phyloP scores from a whole-genome alignment of 495 filamentous ascomycete species.

The Annulohypoxylon moriforme region DNA sequence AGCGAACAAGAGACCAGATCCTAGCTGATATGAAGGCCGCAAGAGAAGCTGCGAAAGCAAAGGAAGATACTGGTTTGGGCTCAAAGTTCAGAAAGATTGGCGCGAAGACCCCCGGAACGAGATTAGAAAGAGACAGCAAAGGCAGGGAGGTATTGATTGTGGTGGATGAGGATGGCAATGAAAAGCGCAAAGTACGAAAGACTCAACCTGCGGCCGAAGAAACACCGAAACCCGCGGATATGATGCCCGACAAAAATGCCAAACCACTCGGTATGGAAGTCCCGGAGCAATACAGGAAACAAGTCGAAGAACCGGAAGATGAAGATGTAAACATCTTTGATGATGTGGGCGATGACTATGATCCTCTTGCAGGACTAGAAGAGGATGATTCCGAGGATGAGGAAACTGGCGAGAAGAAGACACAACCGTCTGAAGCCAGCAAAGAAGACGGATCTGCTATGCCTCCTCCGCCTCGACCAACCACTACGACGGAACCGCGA shows the following conservation, averaged over 20 bases:
- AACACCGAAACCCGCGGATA: slow-evolving; percentile 54
- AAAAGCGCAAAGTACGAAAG: slow-evolving; percentile 84
- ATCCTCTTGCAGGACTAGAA: slow-evolving; percentile 81
- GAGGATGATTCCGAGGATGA: slow-evolving; percentile 64
- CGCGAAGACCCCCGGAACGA: slow-evolving; percentile 69
- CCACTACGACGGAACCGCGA: slow-evolving; percentile 45
- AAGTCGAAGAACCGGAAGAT: slow-evolving; percentile 66
- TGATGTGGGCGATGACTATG: slow-evolving; percentile 85
- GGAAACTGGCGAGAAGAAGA: slow-evolving; percentile 54
- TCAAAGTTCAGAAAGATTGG: slow-evolving; percentile 86
- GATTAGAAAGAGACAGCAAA: slow-evolving; percentile 79
- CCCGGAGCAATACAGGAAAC: slow-evolving; percentile 66
- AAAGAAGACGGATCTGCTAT: slow-evolving; percentile 50
- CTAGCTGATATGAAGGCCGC: slow-evolving; percentile 82
- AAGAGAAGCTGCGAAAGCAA: slow-evolving; percentile 69
- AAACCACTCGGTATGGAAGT: slow-evolving; percentile 84
- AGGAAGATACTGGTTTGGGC: slow-evolving; percentile 69
- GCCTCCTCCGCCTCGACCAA: slow-evolving; percentile 57
- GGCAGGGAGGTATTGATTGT: slow-evolving; percentile 87
- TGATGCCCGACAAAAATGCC: slow-evolving; percentile 72
- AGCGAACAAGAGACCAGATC: slow-evolving; percentile 84
- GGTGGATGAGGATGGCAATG: slow-evolving; percentile 85
- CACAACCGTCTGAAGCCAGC: slow-evolving; percentile 44
- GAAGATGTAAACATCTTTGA: slow-evolving; percentile 84
- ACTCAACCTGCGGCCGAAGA: slow-evolving; percentile 50